Evolutionary conservation across 176 grass and related monocot genomes (phyloP).

Genomic region (Saccharum spontaneum): DNA sequence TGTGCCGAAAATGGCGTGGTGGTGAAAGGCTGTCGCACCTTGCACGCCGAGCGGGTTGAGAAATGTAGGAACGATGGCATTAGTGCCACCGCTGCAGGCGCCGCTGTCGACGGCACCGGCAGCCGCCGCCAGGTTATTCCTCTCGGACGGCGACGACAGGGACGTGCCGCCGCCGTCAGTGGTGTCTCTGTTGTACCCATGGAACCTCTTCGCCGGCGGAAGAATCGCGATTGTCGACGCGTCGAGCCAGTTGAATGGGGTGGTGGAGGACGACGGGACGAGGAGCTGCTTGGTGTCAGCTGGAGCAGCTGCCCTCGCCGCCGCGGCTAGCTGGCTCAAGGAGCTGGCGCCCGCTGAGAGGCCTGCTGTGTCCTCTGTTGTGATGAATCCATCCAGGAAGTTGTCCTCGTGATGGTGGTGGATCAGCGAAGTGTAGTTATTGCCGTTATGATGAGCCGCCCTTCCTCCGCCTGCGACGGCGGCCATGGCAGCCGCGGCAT

Average conservation of each 20-base stretch:
- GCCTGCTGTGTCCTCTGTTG: slow-evolving; percentile 31
- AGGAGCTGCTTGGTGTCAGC: slow-evolving; percentile 35
- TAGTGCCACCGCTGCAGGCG: slow-evolving; percentile 20
- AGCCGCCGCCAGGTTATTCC: not conserved
- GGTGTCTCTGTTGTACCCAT: slow-evolving; percentile 15
- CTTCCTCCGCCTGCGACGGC: not conserved
- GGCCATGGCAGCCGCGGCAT: not conserved
- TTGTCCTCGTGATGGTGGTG: slow-evolving; percentile 59
- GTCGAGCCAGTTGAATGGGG: slow-evolving; percentile 56
- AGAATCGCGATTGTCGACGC: slow-evolving; percentile 21
- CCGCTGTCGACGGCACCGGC: slow-evolving; percentile 27
- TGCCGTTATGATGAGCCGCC: not conserved
- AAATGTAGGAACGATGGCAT: slow-evolving; percentile 38
- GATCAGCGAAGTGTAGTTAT: slow-evolving; percentile 46
- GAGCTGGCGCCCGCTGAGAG: slow-evolving; percentile 33
- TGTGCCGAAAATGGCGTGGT: slow-evolving; percentile 34
- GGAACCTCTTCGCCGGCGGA: slow-evolving; percentile 47
- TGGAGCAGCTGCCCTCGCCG: not conserved
- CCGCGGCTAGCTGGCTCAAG: slow-evolving; percentile 34
- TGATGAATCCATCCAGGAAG: slow-evolving; percentile 72
- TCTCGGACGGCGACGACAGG: slow-evolving; percentile 23
- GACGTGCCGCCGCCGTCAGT: slow-evolving; percentile 19
- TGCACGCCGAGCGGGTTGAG: slow-evolving; percentile 39
- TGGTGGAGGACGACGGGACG: slow-evolving; percentile 19
- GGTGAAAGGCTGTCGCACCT: slow-evolving; percentile 23